phyloP scores from a whole-genome alignment of 164 flowering plant species.

The Vitis cinerea region DNA sequence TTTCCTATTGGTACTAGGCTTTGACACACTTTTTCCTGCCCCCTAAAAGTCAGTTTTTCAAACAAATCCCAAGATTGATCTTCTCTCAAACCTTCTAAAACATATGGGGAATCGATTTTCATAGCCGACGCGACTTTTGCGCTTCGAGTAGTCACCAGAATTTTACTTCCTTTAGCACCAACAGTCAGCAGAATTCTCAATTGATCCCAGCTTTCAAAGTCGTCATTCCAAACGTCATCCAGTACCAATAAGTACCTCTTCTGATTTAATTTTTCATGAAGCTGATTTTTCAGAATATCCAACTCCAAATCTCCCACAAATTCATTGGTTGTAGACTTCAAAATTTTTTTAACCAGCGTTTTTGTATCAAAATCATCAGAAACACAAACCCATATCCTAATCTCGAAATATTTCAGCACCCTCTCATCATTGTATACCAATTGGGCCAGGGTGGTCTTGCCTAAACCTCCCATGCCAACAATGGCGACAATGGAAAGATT shows the following conservation, averaged over 20 bases:
- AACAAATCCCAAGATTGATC: not conserved
- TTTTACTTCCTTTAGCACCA: not conserved
- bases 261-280: not conserved
- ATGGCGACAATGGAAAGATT: not conserved
- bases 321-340: not conserved
- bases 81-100: not conserved
- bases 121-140: not conserved
- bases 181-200: not conserved
- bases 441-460: not conserved
- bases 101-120: not conserved
- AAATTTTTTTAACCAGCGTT: not conserved
- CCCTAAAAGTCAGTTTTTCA: not conserved
- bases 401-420: not conserved
- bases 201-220: not conserved
- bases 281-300: not conserved
- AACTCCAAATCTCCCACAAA: not conserved
- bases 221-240: conserved; percentile 1
- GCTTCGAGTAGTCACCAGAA: not conserved
- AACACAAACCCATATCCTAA: not conserved
- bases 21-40: not conserved
- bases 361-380: not conserved
- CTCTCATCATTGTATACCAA: not conserved
- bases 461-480: not conserved
- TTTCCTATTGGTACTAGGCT: not conserved
- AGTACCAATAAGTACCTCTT: not conserved